Conservation (phyloP, 768 basidiomycete species). For the Mycena indigotica region DNA sequence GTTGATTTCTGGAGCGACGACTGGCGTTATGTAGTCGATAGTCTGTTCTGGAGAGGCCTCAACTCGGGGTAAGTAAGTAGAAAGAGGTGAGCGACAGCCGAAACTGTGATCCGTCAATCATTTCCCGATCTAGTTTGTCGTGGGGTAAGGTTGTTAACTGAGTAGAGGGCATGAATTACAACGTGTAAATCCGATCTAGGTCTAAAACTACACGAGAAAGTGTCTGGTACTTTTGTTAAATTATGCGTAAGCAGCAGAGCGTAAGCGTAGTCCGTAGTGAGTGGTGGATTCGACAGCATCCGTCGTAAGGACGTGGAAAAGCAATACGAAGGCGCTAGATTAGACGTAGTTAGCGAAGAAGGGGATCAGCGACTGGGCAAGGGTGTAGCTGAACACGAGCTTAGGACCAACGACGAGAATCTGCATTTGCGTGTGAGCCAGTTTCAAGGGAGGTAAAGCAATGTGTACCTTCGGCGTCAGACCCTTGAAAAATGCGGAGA, state of each 20-base stretch:
- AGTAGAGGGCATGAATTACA: no score
- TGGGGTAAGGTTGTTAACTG: no score
- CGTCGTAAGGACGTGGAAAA: background rate
- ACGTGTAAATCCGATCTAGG: background rate
- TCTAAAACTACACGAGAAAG: background rate
- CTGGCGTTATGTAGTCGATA: background rate
- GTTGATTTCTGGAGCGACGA: background rate
- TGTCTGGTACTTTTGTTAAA: background rate
- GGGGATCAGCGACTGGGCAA: slow-evolving; percentile 95
- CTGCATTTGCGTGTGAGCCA: slow-evolving; percentile 41
- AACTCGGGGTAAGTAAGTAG: no score
- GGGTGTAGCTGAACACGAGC: slow-evolving; percentile 96
- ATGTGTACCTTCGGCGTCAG: slow-evolving; percentile 86
- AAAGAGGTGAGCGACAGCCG: no score
- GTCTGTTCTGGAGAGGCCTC: background rate
- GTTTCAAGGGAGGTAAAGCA: slow-evolving; percentile 23
- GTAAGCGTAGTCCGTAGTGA: background rate
- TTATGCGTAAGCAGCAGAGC: background rate
- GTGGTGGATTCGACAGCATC: background rate
- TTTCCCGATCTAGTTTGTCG: no score
- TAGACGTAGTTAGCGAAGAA: slow-evolving; percentile 85
- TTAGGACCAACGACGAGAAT: slow-evolving; percentile 96
- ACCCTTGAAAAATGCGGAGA: slow-evolving; percentile 90
- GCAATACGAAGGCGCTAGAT: slow-evolving; percentile 1
- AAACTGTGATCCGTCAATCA: no score